Percentiles rank a stretch among this genome's conserved stretches.
These are phyloP conservation scores for Dactylonectria macrodidyma DNA, from an alignment of 2,329 filamentous ascomycete species.

Conservation along the genomic window DNA sequence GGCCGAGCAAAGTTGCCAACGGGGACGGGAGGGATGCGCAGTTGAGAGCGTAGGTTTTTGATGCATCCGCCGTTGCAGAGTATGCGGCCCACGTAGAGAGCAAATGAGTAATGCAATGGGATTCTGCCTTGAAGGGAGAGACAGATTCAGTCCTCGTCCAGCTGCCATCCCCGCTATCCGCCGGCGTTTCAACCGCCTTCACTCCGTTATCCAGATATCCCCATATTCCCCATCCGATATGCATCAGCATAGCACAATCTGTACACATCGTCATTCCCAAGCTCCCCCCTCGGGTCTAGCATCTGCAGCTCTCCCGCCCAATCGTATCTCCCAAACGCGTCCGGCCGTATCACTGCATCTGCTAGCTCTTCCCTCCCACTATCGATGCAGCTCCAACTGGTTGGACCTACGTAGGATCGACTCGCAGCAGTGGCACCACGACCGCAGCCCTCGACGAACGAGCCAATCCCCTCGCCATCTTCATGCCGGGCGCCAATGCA, in stretches of 20 bases:
- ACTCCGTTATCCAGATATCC: neutral
- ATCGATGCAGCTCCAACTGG: constrained; percentile 16
- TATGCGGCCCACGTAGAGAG: neutral
- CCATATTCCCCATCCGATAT: neutral
- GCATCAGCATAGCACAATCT: neutral
- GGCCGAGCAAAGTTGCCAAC: constrained; percentile 5
- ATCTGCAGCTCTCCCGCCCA: constrained; percentile 12
- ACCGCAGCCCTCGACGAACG: constrained; percentile 7
- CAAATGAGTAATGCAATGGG: neutral
- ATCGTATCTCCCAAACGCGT: constrained; percentile 32
- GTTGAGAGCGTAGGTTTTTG: neutral
- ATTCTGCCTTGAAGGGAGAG: neutral
- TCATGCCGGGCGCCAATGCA: constrained; percentile 37
- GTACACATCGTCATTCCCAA: neutral
- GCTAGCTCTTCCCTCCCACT: neutral
- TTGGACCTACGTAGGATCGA: neutral
- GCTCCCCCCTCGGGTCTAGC: neutral
- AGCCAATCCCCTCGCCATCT: constrained; percentile 44
- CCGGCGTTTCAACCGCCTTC: no score
- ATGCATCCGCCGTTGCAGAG: neutral
- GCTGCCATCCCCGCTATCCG: no score
- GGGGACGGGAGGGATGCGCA: neutral
- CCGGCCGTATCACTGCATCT: constrained; percentile 31
- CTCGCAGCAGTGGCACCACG: constrained; percentile 21
- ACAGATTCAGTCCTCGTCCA: neutral